Evolutionary conservation across 176 grass and related monocot genomes (phyloP).

Genomic region (Lolium rigidum): DNA sequence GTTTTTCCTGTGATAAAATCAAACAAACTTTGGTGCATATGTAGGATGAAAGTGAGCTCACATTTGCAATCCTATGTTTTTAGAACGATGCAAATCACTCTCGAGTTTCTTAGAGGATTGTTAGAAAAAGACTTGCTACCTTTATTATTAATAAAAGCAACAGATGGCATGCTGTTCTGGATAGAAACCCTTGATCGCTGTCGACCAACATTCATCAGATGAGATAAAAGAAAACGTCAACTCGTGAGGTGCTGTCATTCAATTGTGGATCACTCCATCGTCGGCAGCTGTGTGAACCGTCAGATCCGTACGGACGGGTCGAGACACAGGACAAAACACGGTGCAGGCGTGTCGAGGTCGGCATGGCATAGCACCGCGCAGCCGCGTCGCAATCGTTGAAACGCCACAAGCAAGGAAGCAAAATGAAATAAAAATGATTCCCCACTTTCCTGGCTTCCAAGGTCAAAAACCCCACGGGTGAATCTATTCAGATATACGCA

Average conservation of each 20-base stretch:
- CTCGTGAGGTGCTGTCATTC: background rate
- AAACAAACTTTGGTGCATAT: too few species aligned
- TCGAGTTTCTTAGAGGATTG: background rate
- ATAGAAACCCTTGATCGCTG: background rate
- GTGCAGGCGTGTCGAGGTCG: constrained; percentile 1
- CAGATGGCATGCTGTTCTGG: background rate
- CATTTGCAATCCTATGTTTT: too few species aligned
- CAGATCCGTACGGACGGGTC: background rate
- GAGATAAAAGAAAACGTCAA: background rate
- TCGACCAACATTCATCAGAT: constrained; percentile 1
- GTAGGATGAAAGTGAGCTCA: too few species aligned
- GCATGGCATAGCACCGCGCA: background rate
- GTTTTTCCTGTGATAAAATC: too few species aligned
- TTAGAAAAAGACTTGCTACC: too few species aligned
- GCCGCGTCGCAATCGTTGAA: background rate
- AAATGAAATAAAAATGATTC: background rate
- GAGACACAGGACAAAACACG: background rate
- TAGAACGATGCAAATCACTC: too few species aligned
- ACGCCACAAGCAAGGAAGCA: background rate
- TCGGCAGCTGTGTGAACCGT: background rate
- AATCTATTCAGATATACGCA: background rate
- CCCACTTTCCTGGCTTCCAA: constrained; percentile 42
- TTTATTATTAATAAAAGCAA: background rate
- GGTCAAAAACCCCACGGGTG: constrained; percentile 27
- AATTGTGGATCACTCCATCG: background rate